Conservation (phyloP, 2,329 filamentous ascomycete species). For the Epichloe uncinata region DNA sequence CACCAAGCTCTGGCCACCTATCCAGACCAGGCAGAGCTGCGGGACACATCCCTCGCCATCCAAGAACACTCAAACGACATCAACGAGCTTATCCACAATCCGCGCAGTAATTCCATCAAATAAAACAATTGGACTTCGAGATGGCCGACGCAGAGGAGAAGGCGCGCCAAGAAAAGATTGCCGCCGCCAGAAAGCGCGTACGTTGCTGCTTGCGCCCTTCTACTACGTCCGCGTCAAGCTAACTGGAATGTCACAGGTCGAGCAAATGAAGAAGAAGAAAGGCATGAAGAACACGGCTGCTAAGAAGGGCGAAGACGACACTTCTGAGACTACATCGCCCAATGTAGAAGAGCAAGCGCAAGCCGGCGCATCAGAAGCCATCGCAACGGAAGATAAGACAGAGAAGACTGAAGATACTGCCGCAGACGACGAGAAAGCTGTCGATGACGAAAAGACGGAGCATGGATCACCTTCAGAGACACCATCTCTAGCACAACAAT, state of each 20-base stretch:
- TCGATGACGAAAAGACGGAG: constrained; percentile 16
- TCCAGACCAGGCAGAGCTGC: not conserved
- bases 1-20: constrained; percentile 5
- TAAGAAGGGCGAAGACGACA: constrained; percentile 22
- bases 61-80: not conserved
- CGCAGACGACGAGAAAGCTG: constrained; percentile 14
- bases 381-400: constrained; percentile 3
- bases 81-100: not conserved
- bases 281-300: constrained; percentile 50
- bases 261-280: constrained; percentile 80
- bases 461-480: constrained; percentile 20
- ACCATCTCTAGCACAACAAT: constrained; percentile 64
- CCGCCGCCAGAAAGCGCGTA: constrained; percentile 79
- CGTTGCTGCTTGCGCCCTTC: constrained; percentile 10
- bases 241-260: constrained; percentile 15
- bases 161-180: constrained; percentile 84
- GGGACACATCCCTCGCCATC: not conserved
- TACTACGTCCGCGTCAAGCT: not conserved
- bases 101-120: not conserved
- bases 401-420: constrained; percentile 1
- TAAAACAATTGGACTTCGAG: constrained; percentile 1
- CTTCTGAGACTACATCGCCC: constrained; percentile 17
- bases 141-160: constrained; percentile 85
- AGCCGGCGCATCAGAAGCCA: constrained; percentile 1
- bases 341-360: constrained; percentile 8